phyloP scores from a whole-genome alignment of 1,284 basidiomycete species.

The Hymenochaete sp. region DNA sequence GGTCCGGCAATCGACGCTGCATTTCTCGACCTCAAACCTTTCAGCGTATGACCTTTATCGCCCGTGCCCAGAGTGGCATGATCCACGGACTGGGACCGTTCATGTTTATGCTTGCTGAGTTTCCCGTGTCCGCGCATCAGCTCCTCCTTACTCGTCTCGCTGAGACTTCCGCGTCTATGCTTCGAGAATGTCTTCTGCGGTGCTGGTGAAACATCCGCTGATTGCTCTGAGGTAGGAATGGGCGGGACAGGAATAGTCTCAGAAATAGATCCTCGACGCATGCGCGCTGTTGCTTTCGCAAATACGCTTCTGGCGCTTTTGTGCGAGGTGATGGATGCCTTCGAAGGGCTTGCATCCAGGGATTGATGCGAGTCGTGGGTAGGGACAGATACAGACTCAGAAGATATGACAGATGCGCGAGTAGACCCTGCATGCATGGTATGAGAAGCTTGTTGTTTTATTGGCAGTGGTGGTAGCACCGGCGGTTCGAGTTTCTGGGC shows the following conservation, averaged over 20 bases:
- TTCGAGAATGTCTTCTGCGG: not conserved
- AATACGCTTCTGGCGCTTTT: not conserved
- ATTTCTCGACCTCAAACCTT: too few species aligned
- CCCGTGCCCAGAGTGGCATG: not conserved
- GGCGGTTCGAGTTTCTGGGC: conserved; percentile 50
- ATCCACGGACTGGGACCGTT: conserved; percentile 3
- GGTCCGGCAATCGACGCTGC: conserved; percentile 1
- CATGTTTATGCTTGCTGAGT: not conserved
- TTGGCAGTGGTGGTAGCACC: conserved; percentile 2
- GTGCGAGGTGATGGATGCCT: conserved; percentile 1
- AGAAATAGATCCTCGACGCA: not conserved
- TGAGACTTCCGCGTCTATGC: conserved; percentile 13
- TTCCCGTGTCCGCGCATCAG: not conserved
- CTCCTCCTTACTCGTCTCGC: conserved; percentile 10
- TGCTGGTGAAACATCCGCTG: not conserved
- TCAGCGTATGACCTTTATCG: too few species aligned
- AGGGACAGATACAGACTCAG: not conserved
- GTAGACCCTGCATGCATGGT: not conserved
- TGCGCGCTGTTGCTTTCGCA: not conserved
- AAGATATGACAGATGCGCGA: not conserved
- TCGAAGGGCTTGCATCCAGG: not conserved
- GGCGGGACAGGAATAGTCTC: not conserved
- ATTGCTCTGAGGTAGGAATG: not conserved
- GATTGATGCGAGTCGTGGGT: too few species aligned
- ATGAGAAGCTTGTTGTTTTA: not conserved